Base-by-base conservation (phyloP, 306 rosid species). In the Malus orientalis region DNA sequence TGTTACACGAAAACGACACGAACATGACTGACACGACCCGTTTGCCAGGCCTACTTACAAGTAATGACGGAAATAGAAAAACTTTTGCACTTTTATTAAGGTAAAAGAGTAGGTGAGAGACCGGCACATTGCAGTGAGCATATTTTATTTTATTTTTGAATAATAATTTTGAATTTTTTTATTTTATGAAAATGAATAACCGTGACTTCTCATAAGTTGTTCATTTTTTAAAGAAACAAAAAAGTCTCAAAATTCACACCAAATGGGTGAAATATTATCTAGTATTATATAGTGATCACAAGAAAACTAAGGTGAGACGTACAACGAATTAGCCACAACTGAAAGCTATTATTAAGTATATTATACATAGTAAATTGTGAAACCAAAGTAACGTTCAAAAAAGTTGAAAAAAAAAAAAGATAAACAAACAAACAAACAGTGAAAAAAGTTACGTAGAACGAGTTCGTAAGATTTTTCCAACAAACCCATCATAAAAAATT, bases 201-300 rank as follows among this genome's bases (percentile, higher is more conserved):
- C 1, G 0, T 33, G 8, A 6, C 2, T 33, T 33, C 0, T 2
- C 0, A 36, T 8, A 2, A 36, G 2, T 36, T 36, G 0, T 36
- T 8, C 0, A 1, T 6, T 36, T 36, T 36, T 6, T 0, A 36
- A 36, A 2, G 0, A 36, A 36, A 36, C 1, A 5, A 36, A 36
- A 36, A 15, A 22, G 22, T 29, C 4, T 9, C 27, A 40, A 60
- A 13, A 20, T 3, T 44, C 78, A 27, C 47, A 23, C 42, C 32
- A 73, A 73, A 11, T 11, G 51, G 19, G 44, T 23, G 15, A 74
- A 12, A 11, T 33, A 15, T 59, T 15, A 33, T 3, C 2, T 7
- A 73, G 40, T 58, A 38, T 40, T 3, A 5, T 58, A 13, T 2
- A 59, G 27, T 3, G 23, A 73, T 40, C 67, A 73, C 16, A 40